phyloP scores from a whole-genome alignment of 306 rosid species.

The Lupinus albus region DNA sequence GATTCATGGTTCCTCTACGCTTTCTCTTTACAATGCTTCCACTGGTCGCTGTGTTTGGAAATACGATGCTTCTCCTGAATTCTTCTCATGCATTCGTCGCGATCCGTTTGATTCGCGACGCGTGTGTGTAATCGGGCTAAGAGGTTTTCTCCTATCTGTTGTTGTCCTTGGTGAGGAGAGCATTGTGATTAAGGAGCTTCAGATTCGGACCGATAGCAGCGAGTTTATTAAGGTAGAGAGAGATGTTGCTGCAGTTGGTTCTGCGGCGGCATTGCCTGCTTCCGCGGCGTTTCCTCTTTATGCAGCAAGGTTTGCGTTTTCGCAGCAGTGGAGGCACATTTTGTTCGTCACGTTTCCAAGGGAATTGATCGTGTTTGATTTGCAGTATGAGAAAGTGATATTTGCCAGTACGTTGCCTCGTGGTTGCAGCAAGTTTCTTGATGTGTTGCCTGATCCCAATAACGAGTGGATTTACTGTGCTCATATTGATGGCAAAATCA shows the following conservation, averaged over 20 bases:
- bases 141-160: conserved; percentile 72
- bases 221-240: conserved; percentile 75
- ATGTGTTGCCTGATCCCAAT: conserved; percentile 82
- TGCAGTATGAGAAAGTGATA: conserved; percentile 75
- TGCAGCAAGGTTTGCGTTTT: conserved; percentile 60
- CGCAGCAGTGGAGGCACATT: conserved; percentile 80
- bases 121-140: conserved; percentile 75
- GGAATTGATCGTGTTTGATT: conserved; percentile 83
- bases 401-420: conserved; percentile 73
- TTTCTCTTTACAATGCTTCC: conserved; percentile 63
- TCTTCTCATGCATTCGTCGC: conserved; percentile 74
- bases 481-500: conserved; percentile 89
- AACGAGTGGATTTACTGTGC: conserved; percentile 79
- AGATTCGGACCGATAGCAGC: conserved; percentile 59
- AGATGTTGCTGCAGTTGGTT: conserved; percentile 40
- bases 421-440: conserved; percentile 85
- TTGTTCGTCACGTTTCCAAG: conserved; percentile 83
- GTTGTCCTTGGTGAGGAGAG: conserved; percentile 64
- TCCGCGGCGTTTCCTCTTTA: conserved; percentile 70
- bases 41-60: conserved; percentile 84
- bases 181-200: conserved; percentile 65
- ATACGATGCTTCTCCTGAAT: conserved; percentile 79
- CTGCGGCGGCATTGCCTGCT: conserved; percentile 55
- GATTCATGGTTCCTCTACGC: conserved; percentile 68
- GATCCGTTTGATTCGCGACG: conserved; percentile 94